Conservation (phyloP, 192 early-diverging fungal species). For the Backusella australiensis region DNA sequence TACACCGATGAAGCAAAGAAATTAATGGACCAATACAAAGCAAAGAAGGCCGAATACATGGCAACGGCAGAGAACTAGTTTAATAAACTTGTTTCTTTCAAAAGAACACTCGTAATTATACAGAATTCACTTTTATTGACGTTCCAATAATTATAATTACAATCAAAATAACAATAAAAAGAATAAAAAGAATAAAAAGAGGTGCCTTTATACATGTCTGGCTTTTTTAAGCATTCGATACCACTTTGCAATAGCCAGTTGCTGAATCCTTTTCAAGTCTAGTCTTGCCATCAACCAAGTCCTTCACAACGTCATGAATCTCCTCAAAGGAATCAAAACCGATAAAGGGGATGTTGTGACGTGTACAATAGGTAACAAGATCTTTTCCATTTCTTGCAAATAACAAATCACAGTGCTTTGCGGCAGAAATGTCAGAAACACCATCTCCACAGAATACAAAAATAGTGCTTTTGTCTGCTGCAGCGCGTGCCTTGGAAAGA, state of each 20-base stretch:
- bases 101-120: too few relatives aligned
- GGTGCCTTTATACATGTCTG: neutral
- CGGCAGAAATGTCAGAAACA: constrained; percentile 73
- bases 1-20: neutral
- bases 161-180: too few relatives aligned
- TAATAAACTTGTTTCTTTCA: too few relatives aligned
- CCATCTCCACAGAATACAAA: constrained; percentile 82
- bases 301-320: constrained; percentile 30
- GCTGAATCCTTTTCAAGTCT: constrained; percentile 21
- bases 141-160: too few relatives aligned
- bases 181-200: too few relatives aligned
- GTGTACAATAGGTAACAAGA: constrained; percentile 64
- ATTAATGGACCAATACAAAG: neutral
- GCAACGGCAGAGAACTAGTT: neutral
- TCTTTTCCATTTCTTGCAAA: constrained; percentile 73
- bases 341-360: constrained; percentile 54
- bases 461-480: constrained; percentile 21
- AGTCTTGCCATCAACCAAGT: constrained; percentile 18
- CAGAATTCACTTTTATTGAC: too few relatives aligned
- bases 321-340: constrained; percentile 58
- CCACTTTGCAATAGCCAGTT: constrained; percentile 29
- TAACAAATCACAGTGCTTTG: constrained; percentile 67
- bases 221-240: neutral
- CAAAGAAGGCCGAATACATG: neutral
- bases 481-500: constrained; percentile 23